Evolutionary conservation across 73 alveolate genomes (phyloP).

Genomic region (Paramecium octaurelia): DNA sequence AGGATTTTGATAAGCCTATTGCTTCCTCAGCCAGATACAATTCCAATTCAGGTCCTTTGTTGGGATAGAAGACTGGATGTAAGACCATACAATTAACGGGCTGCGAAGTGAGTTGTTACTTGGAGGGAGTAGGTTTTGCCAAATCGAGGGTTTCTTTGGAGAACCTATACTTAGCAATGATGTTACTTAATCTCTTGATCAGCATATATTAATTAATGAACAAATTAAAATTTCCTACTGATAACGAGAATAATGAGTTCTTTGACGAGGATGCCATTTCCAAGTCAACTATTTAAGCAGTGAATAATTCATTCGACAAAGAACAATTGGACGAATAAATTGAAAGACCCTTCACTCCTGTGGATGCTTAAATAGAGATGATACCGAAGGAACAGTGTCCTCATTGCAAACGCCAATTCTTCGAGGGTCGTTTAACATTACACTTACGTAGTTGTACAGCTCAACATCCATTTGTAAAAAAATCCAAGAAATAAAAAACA

Average conservation of each 20-base stretch:
- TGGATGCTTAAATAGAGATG: background rate
- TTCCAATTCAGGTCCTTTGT: conserved; percentile 79
- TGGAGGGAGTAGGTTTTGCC: background rate
- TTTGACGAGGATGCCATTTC: conserved; percentile 42
- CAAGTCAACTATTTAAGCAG: background rate
- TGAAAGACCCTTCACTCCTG: conserved; percentile 42
- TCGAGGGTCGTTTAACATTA: background rate
- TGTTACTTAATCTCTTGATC: background rate
- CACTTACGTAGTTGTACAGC: background rate
- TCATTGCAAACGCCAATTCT: background rate
- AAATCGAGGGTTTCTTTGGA: conserved; percentile 13
- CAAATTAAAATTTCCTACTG: background rate
- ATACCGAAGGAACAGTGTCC: conserved; percentile 30
- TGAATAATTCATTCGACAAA: conserved; percentile 17
- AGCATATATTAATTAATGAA: background rate
- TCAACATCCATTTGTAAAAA: background rate
- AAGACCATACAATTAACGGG: conserved; percentile 40
- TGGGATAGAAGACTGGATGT: conserved; percentile 37
- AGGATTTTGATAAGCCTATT: conserved; percentile 80
- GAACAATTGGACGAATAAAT: background rate
- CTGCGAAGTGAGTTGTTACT: background rate
- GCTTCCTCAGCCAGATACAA: conserved; percentile 91
- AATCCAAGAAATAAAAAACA: background rate
- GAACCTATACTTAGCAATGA: background rate
- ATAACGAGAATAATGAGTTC: background rate